Conservation (phyloP, 1,139 yeast species). For the Zygosaccharomyces pseudobailii region DNA sequence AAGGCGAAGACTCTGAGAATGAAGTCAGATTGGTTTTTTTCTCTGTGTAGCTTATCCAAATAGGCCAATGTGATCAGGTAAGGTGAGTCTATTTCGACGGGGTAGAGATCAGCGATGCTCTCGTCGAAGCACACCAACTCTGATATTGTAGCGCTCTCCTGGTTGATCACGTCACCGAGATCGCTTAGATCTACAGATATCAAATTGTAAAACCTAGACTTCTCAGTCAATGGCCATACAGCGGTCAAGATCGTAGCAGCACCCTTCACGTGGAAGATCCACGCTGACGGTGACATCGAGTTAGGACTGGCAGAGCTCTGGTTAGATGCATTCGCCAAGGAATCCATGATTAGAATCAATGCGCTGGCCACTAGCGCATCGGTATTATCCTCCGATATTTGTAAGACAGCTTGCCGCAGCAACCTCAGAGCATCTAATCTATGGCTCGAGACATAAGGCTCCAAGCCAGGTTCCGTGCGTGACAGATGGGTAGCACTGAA, state of each 20-base stretch:
- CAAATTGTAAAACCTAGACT: slow-evolving; percentile 66
- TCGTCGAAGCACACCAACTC: slow-evolving; percentile 81
- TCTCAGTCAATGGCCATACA: slow-evolving; percentile 86
- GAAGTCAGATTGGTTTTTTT: slow-evolving; percentile 78
- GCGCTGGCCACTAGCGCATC: slow-evolving; percentile 94
- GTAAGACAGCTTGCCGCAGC: slow-evolving; percentile 77
- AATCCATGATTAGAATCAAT: slow-evolving; percentile 81
- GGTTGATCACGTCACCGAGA: slow-evolving; percentile 69
- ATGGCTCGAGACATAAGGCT: slow-evolving; percentile 80
- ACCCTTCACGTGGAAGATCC: slow-evolving; percentile 96
- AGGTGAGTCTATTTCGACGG: slow-evolving; percentile 78
- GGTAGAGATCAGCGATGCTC: slow-evolving; percentile 78
- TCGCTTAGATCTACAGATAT: slow-evolving; percentile 75
- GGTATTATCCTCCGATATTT: slow-evolving; percentile 77
- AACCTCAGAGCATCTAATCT: slow-evolving; percentile 80
- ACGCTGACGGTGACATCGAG: slow-evolving; percentile 78
- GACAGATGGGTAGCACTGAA: slow-evolving; percentile 89
- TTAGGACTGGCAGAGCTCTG: slow-evolving; percentile 41
- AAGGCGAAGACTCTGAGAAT: slow-evolving; percentile 85
- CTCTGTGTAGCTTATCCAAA: slow-evolving; percentile 76
- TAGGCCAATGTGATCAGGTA: slow-evolving; percentile 82
- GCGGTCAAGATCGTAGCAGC: slow-evolving; percentile 94
- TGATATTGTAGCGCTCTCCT: slow-evolving; percentile 41
- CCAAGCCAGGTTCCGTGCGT: slow-evolving; percentile 69
- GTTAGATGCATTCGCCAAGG: slow-evolving; percentile 85